A percentile compares a stretch with the other conserved stretches of the same genome.
These are phyloP conservation scores for Nelumbo lutea DNA, from an alignment of 164 flowering plant genomes.

Conservation along the genomic window DNA sequence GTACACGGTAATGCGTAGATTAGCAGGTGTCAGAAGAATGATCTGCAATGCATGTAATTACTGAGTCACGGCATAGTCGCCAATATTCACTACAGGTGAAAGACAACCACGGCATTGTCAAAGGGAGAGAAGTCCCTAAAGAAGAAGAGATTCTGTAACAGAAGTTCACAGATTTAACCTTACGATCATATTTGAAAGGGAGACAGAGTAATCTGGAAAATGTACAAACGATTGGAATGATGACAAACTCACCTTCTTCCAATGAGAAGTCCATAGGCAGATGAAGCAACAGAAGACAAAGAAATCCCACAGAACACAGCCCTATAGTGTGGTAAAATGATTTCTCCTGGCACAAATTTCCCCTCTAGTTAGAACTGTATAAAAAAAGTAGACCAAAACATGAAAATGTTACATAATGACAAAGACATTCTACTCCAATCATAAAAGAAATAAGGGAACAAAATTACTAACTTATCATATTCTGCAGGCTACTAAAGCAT, in stretches of 20 bases:
- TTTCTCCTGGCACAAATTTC: slow-evolving; percentile 49
- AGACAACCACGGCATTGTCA: slow-evolving; percentile 66
- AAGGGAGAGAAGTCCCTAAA: slow-evolving; percentile 34
- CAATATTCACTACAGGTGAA: slow-evolving; percentile 57
- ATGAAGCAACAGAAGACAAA: slow-evolving; percentile 29
- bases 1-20: not conserved
- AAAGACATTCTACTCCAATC: not conserved
- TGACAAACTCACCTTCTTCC: slow-evolving; percentile 56
- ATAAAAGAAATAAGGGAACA: not conserved
- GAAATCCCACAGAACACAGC: slow-evolving; percentile 44
- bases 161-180: not conserved
- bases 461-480: not conserved
- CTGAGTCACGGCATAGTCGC: slow-evolving; percentile 52
- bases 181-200: not conserved
- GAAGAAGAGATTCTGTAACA: slow-evolving; percentile 45
- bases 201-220: not conserved
- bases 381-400: not conserved
- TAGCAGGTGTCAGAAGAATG: not conserved
- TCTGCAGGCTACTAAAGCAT: not conserved
- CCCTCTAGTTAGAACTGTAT: slow-evolving; percentile 3
- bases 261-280: slow-evolving; percentile 60
- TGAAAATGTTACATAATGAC: not conserved
- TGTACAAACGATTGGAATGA: not conserved
- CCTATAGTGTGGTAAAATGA: slow-evolving; percentile 57
- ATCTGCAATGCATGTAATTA: slow-evolving; percentile 32